Percentiles rank a stretch among this genome's conserved stretches.
Conservation (phyloP, 1,284 basidiomycete genomes). For the Pyrrhoderma lamaoense region DNA sequence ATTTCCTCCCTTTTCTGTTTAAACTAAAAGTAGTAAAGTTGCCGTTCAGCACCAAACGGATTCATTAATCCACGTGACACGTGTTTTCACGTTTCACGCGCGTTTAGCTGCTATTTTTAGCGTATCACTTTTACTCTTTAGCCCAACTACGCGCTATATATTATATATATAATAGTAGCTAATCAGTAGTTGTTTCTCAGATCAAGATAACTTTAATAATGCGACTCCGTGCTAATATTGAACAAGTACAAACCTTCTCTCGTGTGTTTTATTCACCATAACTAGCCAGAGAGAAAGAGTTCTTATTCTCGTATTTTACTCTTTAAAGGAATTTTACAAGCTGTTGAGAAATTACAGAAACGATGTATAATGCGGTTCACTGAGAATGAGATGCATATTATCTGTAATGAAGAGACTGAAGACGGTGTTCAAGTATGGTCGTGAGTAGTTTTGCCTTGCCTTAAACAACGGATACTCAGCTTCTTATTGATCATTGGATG, state of each 20-base stretch:
- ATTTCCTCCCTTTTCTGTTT: no score
- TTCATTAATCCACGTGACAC: no score
- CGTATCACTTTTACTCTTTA: no score
- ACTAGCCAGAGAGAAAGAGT: no score
- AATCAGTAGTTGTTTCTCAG: no score
- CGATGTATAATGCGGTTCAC: slow-evolving; percentile 77
- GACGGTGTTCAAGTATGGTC: slow-evolving; percentile 91
- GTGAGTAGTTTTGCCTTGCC: slow-evolving; percentile 40
- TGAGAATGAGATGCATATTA: slow-evolving; percentile 71
- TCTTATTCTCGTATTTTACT: not conserved
- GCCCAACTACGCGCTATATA: no score
- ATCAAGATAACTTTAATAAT: no score
- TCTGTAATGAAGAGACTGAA: slow-evolving; percentile 76
- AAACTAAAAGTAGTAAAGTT: not conserved
- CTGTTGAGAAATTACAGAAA: slow-evolving; percentile 78
- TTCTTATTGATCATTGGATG: not conserved
- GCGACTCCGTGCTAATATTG: slow-evolving; percentile 60
- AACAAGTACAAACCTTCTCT: slow-evolving; percentile 52
- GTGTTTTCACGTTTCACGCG: no score
- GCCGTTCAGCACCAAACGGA: no score
- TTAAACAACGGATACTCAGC: not conserved
- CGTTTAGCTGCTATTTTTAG: no score
- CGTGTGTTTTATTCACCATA: slow-evolving; percentile 33
- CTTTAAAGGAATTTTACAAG: slow-evolving; percentile 58
- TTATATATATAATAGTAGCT: no score